Evolutionary conservation across 768 basidiomycete species (phyloP).

Genomic region (Rhodotorula taiwanensis): DNA sequence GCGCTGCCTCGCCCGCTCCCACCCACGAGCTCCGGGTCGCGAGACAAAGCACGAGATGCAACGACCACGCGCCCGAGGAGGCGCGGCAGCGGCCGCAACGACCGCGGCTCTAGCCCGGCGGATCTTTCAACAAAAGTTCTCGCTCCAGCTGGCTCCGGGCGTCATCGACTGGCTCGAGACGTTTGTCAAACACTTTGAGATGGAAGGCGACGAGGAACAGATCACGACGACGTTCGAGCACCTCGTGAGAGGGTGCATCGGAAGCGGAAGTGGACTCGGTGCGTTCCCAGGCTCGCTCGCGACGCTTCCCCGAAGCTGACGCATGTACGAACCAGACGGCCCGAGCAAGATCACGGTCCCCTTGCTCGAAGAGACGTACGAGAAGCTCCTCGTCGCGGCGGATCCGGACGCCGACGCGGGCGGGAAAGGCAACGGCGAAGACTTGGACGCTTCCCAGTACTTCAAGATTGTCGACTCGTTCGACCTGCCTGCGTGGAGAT

Average conservation of each 20-base stretch:
- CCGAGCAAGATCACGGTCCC: conserved; percentile 30
- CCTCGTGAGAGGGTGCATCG: conserved; percentile 22
- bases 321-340: conserved; percentile 11
- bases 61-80: no score
- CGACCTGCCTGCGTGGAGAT: conserved; percentile 92
- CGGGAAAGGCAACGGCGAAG: conserved; percentile 2
- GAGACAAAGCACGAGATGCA: no score
- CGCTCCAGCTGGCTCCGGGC: conserved; percentile 29
- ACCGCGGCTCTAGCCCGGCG: conserved; percentile 20
- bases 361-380: conserved; percentile 37
- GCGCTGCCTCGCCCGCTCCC: no score
- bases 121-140: conserved; percentile 32
- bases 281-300: not conserved
- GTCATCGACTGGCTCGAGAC: conserved; percentile 27
- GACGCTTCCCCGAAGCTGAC: not conserved
- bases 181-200: conserved; percentile 8
- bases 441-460: conserved; percentile 69
- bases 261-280: conserved; percentile 29
- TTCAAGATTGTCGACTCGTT: conserved; percentile 80
- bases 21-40: no score
- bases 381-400: conserved; percentile 25
- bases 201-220: conserved; percentile 19
- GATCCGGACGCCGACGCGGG: not conserved
- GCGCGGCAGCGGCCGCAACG: no score
- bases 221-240: conserved; percentile 24